These are phyloP conservation scores for Urostyla sp. DNA, from an alignment of 73 alveolate genomes.

Conservation along the genomic window DNA sequence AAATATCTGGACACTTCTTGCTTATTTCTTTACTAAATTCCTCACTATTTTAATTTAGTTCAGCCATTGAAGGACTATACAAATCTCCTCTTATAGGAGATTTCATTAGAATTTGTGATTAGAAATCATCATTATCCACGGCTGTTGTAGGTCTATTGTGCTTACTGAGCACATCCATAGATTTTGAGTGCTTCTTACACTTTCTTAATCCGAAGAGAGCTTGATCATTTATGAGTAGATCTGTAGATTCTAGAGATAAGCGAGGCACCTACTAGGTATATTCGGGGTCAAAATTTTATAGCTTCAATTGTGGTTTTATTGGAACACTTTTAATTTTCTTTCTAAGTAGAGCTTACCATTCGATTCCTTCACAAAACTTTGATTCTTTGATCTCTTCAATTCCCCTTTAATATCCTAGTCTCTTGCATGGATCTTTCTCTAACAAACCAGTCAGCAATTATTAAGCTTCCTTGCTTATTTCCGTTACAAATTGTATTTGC, in stretches of 20 bases:
- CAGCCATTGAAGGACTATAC: neutral
- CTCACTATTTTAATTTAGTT: neutral
- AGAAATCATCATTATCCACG: no score
- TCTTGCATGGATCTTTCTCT: conserved; percentile 44
- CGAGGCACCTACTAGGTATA: conserved; percentile 8
- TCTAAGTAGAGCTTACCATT: conserved; percentile 67
- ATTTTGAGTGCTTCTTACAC: neutral
- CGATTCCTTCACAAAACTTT: conserved; percentile 63
- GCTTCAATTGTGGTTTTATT: conserved; percentile 11
- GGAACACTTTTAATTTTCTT: conserved; percentile 33
- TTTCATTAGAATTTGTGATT: no score
- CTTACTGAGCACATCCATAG: neutral
- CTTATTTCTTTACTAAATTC: neutral
- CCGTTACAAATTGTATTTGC: conserved; percentile 62
- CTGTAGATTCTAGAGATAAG: neutral
- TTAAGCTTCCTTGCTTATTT: conserved; percentile 35
- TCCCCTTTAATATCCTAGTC: conserved; percentile 46
- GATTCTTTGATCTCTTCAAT: conserved; percentile 55
- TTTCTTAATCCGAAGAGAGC: neutral
- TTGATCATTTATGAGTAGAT: neutral
- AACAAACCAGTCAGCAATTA: conserved; percentile 35
- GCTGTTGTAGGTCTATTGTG: neutral
- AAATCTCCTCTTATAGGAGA: no score
- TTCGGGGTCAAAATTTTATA: conserved; percentile 63
- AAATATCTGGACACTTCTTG: no score